Base-by-base conservation (phyloP, 768 basidiomycete genomes). In the Trametes maxima region DNA sequence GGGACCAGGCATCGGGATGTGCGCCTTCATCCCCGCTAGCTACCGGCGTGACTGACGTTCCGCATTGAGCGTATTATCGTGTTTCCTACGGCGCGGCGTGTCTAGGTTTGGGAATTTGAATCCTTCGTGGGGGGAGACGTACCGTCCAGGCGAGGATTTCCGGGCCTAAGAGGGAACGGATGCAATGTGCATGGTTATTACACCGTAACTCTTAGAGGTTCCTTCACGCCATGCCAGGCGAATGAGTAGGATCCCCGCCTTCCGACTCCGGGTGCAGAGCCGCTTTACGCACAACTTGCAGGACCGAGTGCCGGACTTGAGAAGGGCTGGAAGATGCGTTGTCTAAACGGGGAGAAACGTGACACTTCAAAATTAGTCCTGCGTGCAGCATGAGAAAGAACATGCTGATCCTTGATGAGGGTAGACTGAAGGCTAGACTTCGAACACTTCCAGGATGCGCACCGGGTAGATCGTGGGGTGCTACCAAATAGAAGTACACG, bases 1-100 rank as follows among this genome's bases (percentile, higher is more conserved):
- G 49, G 35, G n/a, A 21, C 3, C 21, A 5, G 21, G 19, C 40
- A 10, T 21, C 42, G 40, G 36, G 13, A 42, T 33, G 36, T 37
- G 60, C 60, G 54, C 54, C 54, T 24, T 37, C 37, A 21, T 51
- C 21, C 25, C 60, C 48, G 42, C 51, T 62, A 49, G 60, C 60
- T 56, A 51, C 54, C 60, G 60, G 44, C 22, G 42, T 19, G 44
- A 52, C 25, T 8, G 13, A 16, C 40, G 5, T 6, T 5, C 48
- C 49, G 28, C 33, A 62, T 62, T 51, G 5, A 50, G 60, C 60
- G 33, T 35, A 44, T 50, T 48, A 48, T 52, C 54, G 54, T 22
- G 33, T 35, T 7, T 37, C 28, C 3, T 28, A 42, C 17, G 43
- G 43, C 48, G 48, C 24, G 28, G 44, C 22, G 12, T 43, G 37